These are phyloP conservation scores for Penicillium samsonianum DNA, from an alignment of 495 filamentous ascomycete genomes.

Conservation along the genomic window DNA sequence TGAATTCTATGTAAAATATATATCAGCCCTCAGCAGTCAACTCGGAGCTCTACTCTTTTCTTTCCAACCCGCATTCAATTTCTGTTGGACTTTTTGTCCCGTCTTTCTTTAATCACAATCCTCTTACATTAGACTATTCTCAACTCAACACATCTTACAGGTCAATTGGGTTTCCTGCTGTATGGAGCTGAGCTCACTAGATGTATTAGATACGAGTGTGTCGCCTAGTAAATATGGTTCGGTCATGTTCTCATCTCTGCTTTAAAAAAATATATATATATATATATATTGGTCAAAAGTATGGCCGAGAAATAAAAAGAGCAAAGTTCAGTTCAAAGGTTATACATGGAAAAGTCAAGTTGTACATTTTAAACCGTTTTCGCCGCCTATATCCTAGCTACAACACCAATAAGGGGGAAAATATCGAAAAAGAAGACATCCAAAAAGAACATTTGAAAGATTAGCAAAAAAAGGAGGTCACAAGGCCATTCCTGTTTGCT, in stretches of 20 bases:
- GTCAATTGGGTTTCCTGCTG: background rate
- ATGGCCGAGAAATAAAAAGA: background rate
- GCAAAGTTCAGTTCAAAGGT: background rate
- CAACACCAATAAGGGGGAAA: no score
- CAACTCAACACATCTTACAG: background rate
- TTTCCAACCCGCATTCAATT: background rate
- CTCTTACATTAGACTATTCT: background rate
- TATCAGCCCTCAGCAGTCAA: background rate
- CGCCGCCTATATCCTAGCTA: no score
- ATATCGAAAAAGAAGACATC: no score
- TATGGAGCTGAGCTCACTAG: background rate
- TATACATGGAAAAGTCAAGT: no score
- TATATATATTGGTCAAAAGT: background rate
- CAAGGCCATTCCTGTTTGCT: no score
- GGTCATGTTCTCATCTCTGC: background rate
- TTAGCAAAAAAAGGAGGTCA: no score
- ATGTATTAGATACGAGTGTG: background rate
- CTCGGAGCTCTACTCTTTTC: background rate
- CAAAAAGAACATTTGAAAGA: no score
- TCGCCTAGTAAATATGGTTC: background rate
- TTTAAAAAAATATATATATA: background rate
- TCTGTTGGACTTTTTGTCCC: no score
- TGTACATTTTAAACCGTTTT: no score
- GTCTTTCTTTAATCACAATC: background rate
- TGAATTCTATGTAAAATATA: conserved; percentile 23